Evolutionary conservation across 1,284 basidiomycete species (phyloP).

Genomic region (Trichosporon faecale): DNA sequence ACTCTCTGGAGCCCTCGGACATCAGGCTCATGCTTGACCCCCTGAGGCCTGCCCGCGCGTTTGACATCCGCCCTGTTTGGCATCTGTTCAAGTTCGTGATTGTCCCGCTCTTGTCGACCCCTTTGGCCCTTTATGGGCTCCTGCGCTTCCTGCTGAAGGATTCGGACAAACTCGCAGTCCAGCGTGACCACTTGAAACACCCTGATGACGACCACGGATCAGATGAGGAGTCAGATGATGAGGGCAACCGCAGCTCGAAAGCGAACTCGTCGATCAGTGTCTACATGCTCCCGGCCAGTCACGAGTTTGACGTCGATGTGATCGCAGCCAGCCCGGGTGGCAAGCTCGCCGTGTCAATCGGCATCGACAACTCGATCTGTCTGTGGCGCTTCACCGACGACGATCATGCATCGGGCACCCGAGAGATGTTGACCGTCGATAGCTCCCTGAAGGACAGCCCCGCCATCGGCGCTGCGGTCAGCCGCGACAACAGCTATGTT

Average conservation of each 20-base stretch:
- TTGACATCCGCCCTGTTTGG: conserved; percentile 53
- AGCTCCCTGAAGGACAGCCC: conserved; percentile 23
- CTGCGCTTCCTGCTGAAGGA: conserved; percentile 89
- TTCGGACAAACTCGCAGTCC: conserved; percentile 82
- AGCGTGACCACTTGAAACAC: conserved; percentile 58
- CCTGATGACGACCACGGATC: conserved; percentile 21
- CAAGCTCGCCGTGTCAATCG: conserved; percentile 64
- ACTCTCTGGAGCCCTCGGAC: conserved; percentile 41
- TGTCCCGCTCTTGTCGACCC: conserved; percentile 77
- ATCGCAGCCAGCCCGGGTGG: conserved; percentile 69
- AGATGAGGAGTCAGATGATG: conserved; percentile 22
- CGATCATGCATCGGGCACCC: conserved; percentile 28
- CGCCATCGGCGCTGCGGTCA: conserved; percentile 31
- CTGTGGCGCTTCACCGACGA: conserved; percentile 40
- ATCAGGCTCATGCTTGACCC: conserved; percentile 25
- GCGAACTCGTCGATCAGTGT: conserved; percentile 51
- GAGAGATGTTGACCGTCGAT: conserved; percentile 26
- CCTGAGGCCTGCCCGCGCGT: conserved; percentile 32
- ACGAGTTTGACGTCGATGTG: conserved; percentile 74
- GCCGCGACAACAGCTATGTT: conserved; percentile 13
- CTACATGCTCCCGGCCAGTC: conserved; percentile 68
- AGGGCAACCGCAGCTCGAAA: conserved; percentile 1
- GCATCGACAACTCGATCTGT: conserved; percentile 61
- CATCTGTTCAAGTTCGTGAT: conserved; percentile 79
- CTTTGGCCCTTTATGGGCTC: conserved; percentile 69